Base-by-base conservation (phyloP, 257 asterid genomes). In the Solanum ossicruentum region DNA sequence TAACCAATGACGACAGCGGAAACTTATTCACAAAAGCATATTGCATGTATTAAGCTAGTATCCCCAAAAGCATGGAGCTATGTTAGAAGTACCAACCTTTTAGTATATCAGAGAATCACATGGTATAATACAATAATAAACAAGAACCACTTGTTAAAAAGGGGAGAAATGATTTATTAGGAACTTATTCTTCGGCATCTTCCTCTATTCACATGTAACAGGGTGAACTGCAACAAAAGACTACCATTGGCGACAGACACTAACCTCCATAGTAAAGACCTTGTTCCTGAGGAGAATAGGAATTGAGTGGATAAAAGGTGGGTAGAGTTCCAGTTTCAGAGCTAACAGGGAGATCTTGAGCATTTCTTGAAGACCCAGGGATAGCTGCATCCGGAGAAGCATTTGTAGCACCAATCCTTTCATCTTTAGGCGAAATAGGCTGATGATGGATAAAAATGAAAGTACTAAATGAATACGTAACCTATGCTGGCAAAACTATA, bases 401-500 rank as follows among this genome's bases (percentile, higher is more conserved):
- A 88, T 92, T 94, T 81, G 92, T 91, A 83, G 98, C 87, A 88
- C 88, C 90, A 85, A 90, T 84, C 91, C 96, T 92, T 89, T 94
- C 98, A 89, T 93, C 98, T 90, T 95, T 95, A 73, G 97, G 95
- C 32, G 93, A 86, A 89, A 92, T 87, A 67, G 94, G 91, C 99
- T 95, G 92, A 85, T 77, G 86, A 87, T 84, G 89, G 88, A 86
- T 85, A 84, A 84, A 85, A 89, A 86, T 75, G 83, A 84, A 87
- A 88, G 84, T 71, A 79, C 63, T 84, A 88, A 86, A 70, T 61
- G 87, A 87, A 89, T 79, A 87, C 39, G 70, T 84, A 85, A 88
- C 86, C 88, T 78, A 84, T 85, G 86, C 83, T 86, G 87, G 83
- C 75, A 32, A 84, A 87, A 87, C 67, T 21, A 79, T 61, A 83